Evolutionary conservation across 495 filamentous ascomycete species (phyloP).

Genomic region (Hypomontagnella monticulosa): DNA sequence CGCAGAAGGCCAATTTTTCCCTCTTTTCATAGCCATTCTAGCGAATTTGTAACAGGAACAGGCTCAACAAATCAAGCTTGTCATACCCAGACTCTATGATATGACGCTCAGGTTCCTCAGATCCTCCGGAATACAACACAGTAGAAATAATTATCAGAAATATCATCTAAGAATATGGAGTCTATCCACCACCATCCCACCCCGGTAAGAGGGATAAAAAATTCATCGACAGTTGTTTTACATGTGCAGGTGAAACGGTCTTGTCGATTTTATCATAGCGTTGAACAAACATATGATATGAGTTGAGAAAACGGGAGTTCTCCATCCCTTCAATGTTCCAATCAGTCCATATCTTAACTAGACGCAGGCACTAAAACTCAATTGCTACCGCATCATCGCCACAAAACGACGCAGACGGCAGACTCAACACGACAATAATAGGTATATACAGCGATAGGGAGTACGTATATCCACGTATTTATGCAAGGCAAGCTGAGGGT

Average conservation of each 20-base stretch:
- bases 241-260: neutral
- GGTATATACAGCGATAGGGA: neutral
- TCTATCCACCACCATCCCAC: constrained; percentile 12
- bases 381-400: neutral
- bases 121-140: constrained; percentile 12
- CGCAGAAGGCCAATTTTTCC: constrained; percentile 2
- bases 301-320: neutral
- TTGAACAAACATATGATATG: neutral
- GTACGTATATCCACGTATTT: constrained; percentile 3
- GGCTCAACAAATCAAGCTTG: constrained; percentile 10
- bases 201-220: constrained; percentile 9
- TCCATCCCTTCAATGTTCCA: neutral
- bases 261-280: neutral
- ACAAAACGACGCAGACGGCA: neutral
- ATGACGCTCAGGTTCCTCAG: constrained; percentile 18
- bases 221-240: neutral
- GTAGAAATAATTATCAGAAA: constrained; percentile 5
- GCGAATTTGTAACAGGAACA: constrained; percentile 2
- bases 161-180: neutral
- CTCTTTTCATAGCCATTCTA: constrained; percentile 34
- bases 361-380: neutral
- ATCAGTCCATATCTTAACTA: neutral
- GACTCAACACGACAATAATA: neutral
- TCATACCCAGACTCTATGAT: constrained; percentile 14
- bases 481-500: constrained; percentile 20